Evolutionary conservation across 108 stramenopile genomes (phyloP).

Genomic region (Ochromonas danica): DNA sequence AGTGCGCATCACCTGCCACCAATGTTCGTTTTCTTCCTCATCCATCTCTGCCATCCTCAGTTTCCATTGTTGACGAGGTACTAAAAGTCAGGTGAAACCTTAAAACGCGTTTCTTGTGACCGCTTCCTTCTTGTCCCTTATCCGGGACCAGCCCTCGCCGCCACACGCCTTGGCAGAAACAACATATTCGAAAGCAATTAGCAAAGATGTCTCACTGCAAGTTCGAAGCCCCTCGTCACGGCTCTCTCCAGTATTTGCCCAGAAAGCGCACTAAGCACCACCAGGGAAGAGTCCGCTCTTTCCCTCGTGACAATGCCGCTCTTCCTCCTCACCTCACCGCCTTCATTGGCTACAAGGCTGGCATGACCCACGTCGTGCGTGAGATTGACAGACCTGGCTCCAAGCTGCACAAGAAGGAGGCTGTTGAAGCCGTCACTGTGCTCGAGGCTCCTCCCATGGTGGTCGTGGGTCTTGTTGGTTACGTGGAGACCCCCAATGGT

Average conservation of each 20-base stretch:
- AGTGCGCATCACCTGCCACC: constrained; percentile 29
- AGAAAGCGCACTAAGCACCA: constrained; percentile 99
- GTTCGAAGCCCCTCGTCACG: constrained; percentile 94
- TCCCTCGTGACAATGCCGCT: constrained; percentile 88
- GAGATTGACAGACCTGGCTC: constrained; percentile 98
- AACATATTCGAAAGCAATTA: no score
- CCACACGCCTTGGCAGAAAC: no score
- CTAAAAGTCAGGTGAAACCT: no score
- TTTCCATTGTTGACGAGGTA: no score
- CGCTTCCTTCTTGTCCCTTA: no score
- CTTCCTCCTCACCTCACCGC: constrained; percentile 93
- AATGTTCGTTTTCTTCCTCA: constrained; percentile 24
- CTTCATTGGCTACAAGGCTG: constrained; percentile 99
- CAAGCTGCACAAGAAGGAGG: constrained; percentile 99
- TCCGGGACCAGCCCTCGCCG: no score
- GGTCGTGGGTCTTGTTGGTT: constrained; percentile 97
- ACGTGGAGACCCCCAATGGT: constrained; percentile 96
- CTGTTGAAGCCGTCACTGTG: constrained; percentile 97
- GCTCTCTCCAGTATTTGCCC: constrained; percentile 94
- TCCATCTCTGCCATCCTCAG: not conserved
- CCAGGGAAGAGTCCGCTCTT: constrained; percentile 89
- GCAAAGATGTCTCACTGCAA: constrained; percentile 99
- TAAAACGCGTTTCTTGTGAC: no score
- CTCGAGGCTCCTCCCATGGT: constrained; percentile 99
- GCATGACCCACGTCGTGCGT: constrained; percentile 97